Evolutionary conservation across 805 yeast genomes (phyloP).

Genomic region (Komagataella phaffii): DNA sequence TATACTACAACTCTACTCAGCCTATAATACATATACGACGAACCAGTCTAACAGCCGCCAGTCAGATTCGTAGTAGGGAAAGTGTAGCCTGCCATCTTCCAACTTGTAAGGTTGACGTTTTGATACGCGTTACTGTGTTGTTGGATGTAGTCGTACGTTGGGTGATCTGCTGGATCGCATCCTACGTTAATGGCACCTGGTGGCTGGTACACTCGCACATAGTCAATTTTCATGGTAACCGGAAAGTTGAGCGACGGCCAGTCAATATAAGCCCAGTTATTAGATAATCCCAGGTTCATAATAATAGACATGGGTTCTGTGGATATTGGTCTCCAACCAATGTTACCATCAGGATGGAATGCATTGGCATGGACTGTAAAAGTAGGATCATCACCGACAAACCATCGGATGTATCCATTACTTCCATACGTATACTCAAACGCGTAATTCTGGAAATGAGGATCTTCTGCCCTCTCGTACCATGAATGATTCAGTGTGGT

Average conservation of each 20-base stretch:
- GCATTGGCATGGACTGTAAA: slow-evolving; percentile 62
- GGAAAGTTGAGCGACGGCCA: slow-evolving; percentile 81
- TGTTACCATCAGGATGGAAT: slow-evolving; percentile 81
- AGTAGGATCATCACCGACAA: slow-evolving; percentile 70
- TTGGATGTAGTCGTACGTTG: slow-evolving; percentile 75
- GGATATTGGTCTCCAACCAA: slow-evolving; percentile 69
- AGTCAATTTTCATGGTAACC: slow-evolving; percentile 60
- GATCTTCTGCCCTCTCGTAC: slow-evolving; percentile 37
- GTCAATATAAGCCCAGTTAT: slow-evolving; percentile 88
- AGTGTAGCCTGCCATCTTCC: slow-evolving; percentile 65
- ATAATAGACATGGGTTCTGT: slow-evolving; percentile 91
- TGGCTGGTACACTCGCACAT: slow-evolving; percentile 90
- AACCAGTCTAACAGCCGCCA: slow-evolving; percentile 18
- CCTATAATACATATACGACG: background rate
- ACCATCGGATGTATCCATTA: slow-evolving; percentile 75
- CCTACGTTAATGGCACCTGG: slow-evolving; percentile 41
- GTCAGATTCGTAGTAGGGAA: slow-evolving; percentile 51
- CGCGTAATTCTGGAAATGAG: slow-evolving; percentile 55
- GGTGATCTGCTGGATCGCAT: slow-evolving; percentile 80
- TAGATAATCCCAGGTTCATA: slow-evolving; percentile 81
- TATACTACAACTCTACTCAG: background rate
- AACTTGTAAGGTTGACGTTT: slow-evolving; percentile 56
- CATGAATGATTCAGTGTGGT: slow-evolving; percentile 70
- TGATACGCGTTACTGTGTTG: slow-evolving; percentile 56
- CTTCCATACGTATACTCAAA: slow-evolving; percentile 67